Percentiles rank a stretch among this genome's conserved stretches.
These are phyloP conservation scores for Grigorovia jiainica DNA, from an alignment of 805 yeast genomes.

Conservation along the genomic window DNA sequence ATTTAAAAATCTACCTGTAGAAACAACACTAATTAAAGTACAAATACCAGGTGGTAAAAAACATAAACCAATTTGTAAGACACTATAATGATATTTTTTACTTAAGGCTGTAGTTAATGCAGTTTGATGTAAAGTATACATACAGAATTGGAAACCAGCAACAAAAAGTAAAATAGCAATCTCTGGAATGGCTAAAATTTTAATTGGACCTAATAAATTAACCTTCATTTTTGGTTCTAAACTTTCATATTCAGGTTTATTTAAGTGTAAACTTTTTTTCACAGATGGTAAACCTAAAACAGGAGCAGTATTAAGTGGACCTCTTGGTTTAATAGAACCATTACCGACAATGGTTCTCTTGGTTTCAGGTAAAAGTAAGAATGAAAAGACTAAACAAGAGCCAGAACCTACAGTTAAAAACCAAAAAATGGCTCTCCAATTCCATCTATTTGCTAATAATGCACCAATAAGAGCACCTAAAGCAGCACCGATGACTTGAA, in stretches of 20 bases:
- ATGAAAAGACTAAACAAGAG: constrained; percentile 27
- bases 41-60: constrained; percentile 70
- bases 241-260: constrained; percentile 27
- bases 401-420: constrained; percentile 62
- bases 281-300: constrained; percentile 25
- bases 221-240: constrained; percentile 17
- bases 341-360: constrained; percentile 64
- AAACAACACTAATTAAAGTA: constrained; percentile 50
- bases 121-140: constrained; percentile 64
- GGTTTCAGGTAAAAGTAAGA: constrained; percentile 61
- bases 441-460: constrained; percentile 33
- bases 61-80: constrained; percentile 56
- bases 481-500: constrained; percentile 63
- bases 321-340: constrained; percentile 49
- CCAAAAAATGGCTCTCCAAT: constrained; percentile 78
- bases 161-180: constrained; percentile 45
- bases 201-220: constrained; percentile 33
- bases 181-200: constrained; percentile 35
- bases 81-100: constrained; percentile 39
- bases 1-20: constrained; percentile 50
- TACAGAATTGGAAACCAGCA: constrained; percentile 52
- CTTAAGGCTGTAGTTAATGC: constrained; percentile 50
- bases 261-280: constrained; percentile 19
- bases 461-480: constrained; percentile 67
- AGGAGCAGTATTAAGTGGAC: constrained; percentile 36